Base-by-base conservation (phyloP, 129 eudicot genomes). In the Flaveria ramosissima region DNA sequence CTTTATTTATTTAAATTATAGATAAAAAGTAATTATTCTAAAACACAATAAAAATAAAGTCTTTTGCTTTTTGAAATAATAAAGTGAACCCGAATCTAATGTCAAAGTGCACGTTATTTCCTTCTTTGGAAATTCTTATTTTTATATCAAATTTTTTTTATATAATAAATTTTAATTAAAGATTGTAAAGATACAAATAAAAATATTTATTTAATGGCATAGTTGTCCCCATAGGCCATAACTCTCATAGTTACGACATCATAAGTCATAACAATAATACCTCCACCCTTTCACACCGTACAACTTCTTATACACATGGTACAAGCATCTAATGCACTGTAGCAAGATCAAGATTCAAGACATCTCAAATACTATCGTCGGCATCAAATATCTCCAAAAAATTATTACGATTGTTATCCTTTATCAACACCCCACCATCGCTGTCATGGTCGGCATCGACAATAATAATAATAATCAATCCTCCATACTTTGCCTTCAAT, bases 391-490 rank as follows among this genome's bases (percentile, higher is more conserved):
- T 62, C 74, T 79, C 32, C 26, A 27, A 27, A 46, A 43, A 0
- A 7, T 43, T 6, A 64, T 72, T 72, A 48, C 73, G 39, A 72
- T 63, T 72, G n/a, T 36, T 39, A 65, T 66, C 83, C 84, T 73
- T 59, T 15, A 64, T 41, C 17, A 62, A 27, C 81, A 72, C 77
- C 78, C 77, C 78, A 64, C 81, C 76, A 71, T 72, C 64, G 74
- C 82, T 73, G 79, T 73, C 73, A 2, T 48, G 60, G 74, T 71
- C 81, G 62, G 32, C 74, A 72, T 70, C 78, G 45, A 30, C 74
- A 67, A 71, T 73, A 72, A 56, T 73, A 65, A 71, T 48, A 77
- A 56, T 73, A 65, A 77, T 59, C 76, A 76, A 21, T 51, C 78
- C 76, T 51, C 75, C 68, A 59, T 71, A 36, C 83, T 65, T 53